phyloP scores from a whole-genome alignment of 345 rosid species.

The Salix dunnii region DNA sequence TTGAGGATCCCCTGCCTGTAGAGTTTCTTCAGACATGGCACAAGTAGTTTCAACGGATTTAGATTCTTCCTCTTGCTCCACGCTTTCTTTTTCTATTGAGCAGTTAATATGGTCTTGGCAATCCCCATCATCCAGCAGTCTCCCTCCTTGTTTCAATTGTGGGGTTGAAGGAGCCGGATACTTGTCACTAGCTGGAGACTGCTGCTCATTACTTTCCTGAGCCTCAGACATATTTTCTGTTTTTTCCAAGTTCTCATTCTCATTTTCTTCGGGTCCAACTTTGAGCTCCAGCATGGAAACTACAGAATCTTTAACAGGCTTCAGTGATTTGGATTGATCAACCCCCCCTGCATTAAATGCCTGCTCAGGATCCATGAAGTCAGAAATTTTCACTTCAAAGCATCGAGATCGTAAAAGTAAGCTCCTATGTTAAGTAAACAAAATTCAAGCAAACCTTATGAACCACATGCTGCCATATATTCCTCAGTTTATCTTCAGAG shows the following conservation, averaged over 20 bases:
- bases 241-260: conserved; percentile 22
- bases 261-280: conserved; percentile 30
- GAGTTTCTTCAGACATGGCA: conserved; percentile 33
- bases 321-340: conserved; percentile 50
- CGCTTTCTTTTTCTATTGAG: conserved; percentile 55
- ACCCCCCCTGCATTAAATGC: conserved; percentile 67
- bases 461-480: conserved; percentile 97
- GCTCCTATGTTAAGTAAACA: neutral
- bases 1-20: conserved; percentile 23
- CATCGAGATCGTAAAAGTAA: neutral
- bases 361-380: conserved; percentile 40
- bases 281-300: conserved; percentile 54
- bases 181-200: conserved; percentile 40
- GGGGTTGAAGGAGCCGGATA: conserved; percentile 88
- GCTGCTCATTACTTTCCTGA: conserved; percentile 36
- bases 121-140: conserved; percentile 62
- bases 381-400: conserved; percentile 11
- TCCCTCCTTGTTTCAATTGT: conserved; percentile 54
- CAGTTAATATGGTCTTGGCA: conserved; percentile 59
- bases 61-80: conserved; percentile 65
- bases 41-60: conserved; percentile 85
- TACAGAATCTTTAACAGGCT: conserved; percentile 68
- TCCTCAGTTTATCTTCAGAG: conserved; percentile 70
- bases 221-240: conserved; percentile 26
- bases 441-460: conserved; percentile 56